These are phyloP conservation scores for Colletotrichum lini DNA, from an alignment of 2,329 filamentous ascomycete genomes.

Conservation along the genomic window DNA sequence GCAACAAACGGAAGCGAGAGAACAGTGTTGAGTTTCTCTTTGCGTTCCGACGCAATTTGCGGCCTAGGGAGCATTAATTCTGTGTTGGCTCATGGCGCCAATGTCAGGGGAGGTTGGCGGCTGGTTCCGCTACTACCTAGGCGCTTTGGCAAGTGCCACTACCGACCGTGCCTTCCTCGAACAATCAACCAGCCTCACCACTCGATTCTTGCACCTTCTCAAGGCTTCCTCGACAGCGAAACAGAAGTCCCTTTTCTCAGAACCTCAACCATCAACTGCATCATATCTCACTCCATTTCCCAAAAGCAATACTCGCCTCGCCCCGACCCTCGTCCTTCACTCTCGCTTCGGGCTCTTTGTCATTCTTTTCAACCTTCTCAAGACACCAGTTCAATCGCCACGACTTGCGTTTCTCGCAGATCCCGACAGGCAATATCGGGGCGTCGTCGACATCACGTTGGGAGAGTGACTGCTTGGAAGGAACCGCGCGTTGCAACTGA, in stretches of 20 bases:
- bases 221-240: not conserved
- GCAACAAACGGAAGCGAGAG: slow-evolving; percentile 29
- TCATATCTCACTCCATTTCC: not conserved
- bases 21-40: slow-evolving; percentile 27
- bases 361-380: not conserved
- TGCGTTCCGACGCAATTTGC: slow-evolving; percentile 24
- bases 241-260: not conserved
- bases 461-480: slow-evolving; percentile 10
- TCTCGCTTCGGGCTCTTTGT: not conserved
- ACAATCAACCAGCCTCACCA: slow-evolving; percentile 3
- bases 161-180: slow-evolving; percentile 15
- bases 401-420: slow-evolving; percentile 10
- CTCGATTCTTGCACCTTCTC: not conserved
- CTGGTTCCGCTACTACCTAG: slow-evolving; percentile 16
- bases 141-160: slow-evolving; percentile 16
- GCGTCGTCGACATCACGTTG: slow-evolving; percentile 5
- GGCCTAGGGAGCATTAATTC: not conserved
- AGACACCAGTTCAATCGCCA: not conserved
- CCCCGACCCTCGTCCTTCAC: not conserved
- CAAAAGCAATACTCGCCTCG: not conserved
- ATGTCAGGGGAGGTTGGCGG: not conserved
- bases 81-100: not conserved
- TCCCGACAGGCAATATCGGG: not conserved
- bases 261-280: not conserved
- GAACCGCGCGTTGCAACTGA: slow-evolving; percentile 37